These are phyloP conservation scores for Wickerhamiella azymoides DNA, from an alignment of 805 yeast genomes.

Conservation along the genomic window DNA sequence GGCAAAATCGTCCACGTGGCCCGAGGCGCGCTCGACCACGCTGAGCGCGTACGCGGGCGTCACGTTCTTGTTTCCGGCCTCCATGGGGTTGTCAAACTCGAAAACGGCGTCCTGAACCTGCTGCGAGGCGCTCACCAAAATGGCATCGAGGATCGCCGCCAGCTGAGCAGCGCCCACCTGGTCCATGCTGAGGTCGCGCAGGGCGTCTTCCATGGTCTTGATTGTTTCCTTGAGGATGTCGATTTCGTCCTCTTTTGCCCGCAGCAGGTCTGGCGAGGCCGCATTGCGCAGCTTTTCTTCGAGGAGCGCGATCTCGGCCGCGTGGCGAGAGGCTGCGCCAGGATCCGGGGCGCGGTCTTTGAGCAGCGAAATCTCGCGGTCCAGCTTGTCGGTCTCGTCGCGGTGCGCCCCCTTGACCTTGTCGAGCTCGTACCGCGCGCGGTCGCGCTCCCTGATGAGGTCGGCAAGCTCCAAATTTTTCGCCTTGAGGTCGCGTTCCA, in stretches of 20 bases:
- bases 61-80: slow-evolving; percentile 66
- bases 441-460: slow-evolving; percentile 74
- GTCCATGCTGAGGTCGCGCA: slow-evolving; percentile 34
- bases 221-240: slow-evolving; percentile 62
- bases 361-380: slow-evolving; percentile 48
- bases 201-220: slow-evolving; percentile 42
- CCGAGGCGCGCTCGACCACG: slow-evolving; percentile 53
- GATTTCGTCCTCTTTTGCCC: slow-evolving; percentile 61
- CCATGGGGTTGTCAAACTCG: slow-evolving; percentile 65
- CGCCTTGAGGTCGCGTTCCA: slow-evolving; percentile 70
- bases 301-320: slow-evolving; percentile 16
- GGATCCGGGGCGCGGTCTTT: slow-evolving; percentile 46
- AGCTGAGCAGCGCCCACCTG: slow-evolving; percentile 1
- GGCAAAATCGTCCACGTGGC: slow-evolving; percentile 67
- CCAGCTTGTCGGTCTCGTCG: slow-evolving; percentile 49
- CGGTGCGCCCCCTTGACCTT: slow-evolving; percentile 50
- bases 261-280: slow-evolving; percentile 27
- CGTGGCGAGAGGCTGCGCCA: slow-evolving; percentile 26
- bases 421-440: slow-evolving; percentile 74
- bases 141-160: slow-evolving; percentile 49
- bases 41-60: slow-evolving; percentile 58
- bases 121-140: slow-evolving; percentile 52
- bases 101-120: slow-evolving; percentile 58
- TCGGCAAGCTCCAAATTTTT: slow-evolving; percentile 83
- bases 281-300: slow-evolving; percentile 17